phyloP scores from a whole-genome alignment of 1,284 basidiomycete genomes.

The Austroboletus olivaceoglutinosus region DNA sequence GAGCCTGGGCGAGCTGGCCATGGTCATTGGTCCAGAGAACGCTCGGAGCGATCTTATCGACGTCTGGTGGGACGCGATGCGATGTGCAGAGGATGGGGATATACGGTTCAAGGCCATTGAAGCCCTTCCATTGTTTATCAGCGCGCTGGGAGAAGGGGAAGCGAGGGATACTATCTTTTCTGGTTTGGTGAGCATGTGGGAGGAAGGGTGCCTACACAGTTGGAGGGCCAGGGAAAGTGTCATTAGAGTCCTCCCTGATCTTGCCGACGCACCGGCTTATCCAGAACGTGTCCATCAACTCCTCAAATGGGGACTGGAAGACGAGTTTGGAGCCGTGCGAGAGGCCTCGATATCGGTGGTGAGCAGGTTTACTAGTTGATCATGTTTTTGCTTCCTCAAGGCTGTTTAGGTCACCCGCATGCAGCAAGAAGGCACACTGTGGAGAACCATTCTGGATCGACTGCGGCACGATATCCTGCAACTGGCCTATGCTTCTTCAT shows the following conservation, averaged over 20 bases:
- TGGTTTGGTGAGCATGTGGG: slow-evolving; percentile 62
- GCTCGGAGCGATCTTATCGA: slow-evolving; percentile 71
- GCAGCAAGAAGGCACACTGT: slow-evolving; percentile 21
- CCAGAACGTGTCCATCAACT: slow-evolving; percentile 35
- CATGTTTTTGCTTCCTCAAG: slow-evolving; percentile 5
- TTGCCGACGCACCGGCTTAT: slow-evolving; percentile 34
- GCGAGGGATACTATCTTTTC: slow-evolving; percentile 52
- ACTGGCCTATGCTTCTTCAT: slow-evolving; percentile 55
- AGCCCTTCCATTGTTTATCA: slow-evolving; percentile 59
- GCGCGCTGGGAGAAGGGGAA: slow-evolving; percentile 48
- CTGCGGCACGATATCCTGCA: slow-evolving; percentile 52
- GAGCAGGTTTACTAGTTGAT: slow-evolving; percentile 13
- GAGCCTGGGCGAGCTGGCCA: slow-evolving; percentile 86
- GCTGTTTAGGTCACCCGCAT: slow-evolving; percentile 22
- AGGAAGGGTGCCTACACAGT: slow-evolving; percentile 57
- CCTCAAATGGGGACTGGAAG: slow-evolving; percentile 72
- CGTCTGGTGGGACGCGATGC: slow-evolving; percentile 67
- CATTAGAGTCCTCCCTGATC: slow-evolving; percentile 52
- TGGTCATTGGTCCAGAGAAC: slow-evolving; percentile 74
- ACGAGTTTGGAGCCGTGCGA: slow-evolving; percentile 81
- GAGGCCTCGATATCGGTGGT: slow-evolving; percentile 63
- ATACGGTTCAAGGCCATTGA: slow-evolving; percentile 72
- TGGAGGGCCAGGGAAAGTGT: slow-evolving; percentile 84
- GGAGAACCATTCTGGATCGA: slow-evolving; percentile 35
- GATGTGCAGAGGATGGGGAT: slow-evolving; percentile 59